phyloP scores from a whole-genome alignment of 495 filamentous ascomycete genomes.

The Clohesyomyces aquaticus region DNA sequence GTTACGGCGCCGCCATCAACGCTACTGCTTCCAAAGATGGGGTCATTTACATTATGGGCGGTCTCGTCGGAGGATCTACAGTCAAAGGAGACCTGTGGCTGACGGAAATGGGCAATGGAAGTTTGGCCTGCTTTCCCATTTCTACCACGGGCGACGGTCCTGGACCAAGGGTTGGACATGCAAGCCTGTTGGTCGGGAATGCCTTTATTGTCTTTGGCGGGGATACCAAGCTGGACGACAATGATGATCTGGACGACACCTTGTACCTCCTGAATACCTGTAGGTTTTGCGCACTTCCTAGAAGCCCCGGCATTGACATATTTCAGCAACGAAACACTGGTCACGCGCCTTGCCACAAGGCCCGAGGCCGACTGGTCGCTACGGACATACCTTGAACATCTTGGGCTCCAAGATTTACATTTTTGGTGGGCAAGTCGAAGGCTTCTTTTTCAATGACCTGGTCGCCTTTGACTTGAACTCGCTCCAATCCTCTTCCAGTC shows the following conservation, averaged over 20 bases:
- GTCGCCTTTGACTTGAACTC: constrained; percentile 95
- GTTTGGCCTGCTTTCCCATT: constrained; percentile 87
- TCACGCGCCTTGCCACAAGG: constrained; percentile 86
- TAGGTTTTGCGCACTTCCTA: constrained; percentile 53
- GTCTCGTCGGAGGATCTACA: constrained; percentile 87
- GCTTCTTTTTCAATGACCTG: constrained; percentile 97
- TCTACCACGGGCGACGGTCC: constrained; percentile 91
- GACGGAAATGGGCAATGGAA: constrained; percentile 84
- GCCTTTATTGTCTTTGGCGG: constrained; percentile 99
- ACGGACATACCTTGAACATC: constrained; percentile 96
- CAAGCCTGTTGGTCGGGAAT: constrained; percentile 93
- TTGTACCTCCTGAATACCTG: constrained; percentile 97
- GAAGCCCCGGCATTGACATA: constrained; percentile 6
- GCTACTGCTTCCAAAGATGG: constrained; percentile 91
- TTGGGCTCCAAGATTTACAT: constrained; percentile 94
- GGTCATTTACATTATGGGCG: constrained; percentile 97
- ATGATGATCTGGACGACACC: constrained; percentile 89
- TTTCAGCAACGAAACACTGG: constrained; percentile 92
- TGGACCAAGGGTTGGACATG: constrained; percentile 92
- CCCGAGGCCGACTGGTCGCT: constrained; percentile 82
- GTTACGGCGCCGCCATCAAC: constrained; percentile 97
- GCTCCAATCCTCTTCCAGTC: constrained; percentile 81
- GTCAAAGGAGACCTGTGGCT: constrained; percentile 98
- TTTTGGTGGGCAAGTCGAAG: constrained; percentile 97
- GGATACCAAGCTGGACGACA: constrained; percentile 95